Conservation (phyloP, 2,329 filamentous ascomycete genomes). For the Arthroderma sp. region DNA sequence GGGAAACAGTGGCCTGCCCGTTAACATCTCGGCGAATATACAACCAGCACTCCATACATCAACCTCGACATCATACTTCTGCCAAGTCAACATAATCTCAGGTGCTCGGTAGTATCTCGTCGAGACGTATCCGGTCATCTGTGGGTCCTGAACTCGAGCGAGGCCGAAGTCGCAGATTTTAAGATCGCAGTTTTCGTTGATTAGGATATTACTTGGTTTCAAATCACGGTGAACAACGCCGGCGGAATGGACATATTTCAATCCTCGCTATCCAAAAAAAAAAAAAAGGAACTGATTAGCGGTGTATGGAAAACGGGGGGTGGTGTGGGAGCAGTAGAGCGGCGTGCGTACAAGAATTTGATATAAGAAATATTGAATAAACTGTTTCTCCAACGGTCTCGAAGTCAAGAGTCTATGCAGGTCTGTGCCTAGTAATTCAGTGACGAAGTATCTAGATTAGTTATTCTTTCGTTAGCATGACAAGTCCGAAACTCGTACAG, state of each 20-base stretch:
- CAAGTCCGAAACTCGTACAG: not conserved
- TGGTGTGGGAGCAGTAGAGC: not conserved
- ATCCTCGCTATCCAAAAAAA: constrained; percentile 53
- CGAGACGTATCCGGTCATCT: constrained; percentile 99
- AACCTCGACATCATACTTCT: constrained; percentile 98
- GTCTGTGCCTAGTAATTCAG: constrained; percentile 91
- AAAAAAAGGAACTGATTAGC: constrained; percentile 8
- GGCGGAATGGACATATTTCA: constrained; percentile 98
- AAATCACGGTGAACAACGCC: constrained; percentile 95
- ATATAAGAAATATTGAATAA: constrained; percentile 99
- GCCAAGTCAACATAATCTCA: constrained; percentile 99
- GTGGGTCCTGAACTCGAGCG: constrained; percentile 92
- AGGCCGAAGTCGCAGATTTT: constrained; percentile 99
- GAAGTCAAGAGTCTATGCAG: constrained; percentile 91
- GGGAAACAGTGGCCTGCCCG: constrained; percentile 89
- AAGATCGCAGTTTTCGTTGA: constrained; percentile 98
- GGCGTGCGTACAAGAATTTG: constrained; percentile 72
- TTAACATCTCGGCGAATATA: constrained; percentile 96
- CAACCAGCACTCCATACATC: constrained; percentile 99
- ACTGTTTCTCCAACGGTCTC: constrained; percentile 93
- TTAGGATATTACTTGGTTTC: constrained; percentile 97
- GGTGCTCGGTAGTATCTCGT: constrained; percentile 97
- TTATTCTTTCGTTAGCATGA: not conserved
- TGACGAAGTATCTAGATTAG: constrained; percentile 74
- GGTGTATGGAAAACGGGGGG: not conserved